Percentiles rank a stretch among this genome's conserved stretches.
These are phyloP conservation scores for Pilobolus umbonatus DNA, from an alignment of 192 early-diverging fungal genomes.

Conservation along the genomic window DNA sequence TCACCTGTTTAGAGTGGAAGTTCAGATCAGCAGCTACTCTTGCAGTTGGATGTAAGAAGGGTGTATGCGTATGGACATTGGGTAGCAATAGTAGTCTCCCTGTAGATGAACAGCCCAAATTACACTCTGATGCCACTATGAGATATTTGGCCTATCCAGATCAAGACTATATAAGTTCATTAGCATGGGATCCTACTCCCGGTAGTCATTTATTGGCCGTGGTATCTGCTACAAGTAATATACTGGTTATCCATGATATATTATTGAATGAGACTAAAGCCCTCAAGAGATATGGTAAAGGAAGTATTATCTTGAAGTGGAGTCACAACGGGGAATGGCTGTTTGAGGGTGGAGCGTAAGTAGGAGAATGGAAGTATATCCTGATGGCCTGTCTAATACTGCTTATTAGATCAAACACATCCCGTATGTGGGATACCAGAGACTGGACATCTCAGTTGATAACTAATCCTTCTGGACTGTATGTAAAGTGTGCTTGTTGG, in stretches of 20 bases:
- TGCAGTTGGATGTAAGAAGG: constrained; percentile 45
- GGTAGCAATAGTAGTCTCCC: neutral
- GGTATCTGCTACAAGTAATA: constrained; percentile 27
- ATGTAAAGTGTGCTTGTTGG: constrained; percentile 50
- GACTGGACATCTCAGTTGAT: constrained; percentile 35
- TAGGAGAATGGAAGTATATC: neutral
- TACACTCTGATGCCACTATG: constrained; percentile 35
- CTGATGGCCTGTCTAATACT: neutral
- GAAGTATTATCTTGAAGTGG: constrained; percentile 40
- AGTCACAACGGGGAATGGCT: constrained; percentile 48
- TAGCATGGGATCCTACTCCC: constrained; percentile 48
- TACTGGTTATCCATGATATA: constrained; percentile 45
- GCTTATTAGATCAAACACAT: constrained; percentile 19
- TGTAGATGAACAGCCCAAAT: neutral
- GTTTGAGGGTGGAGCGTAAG: constrained; percentile 39
- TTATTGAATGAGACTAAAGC: constrained; percentile 28
- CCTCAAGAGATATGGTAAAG: constrained; percentile 30
- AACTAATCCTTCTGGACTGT: constrained; percentile 28
- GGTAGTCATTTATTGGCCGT: constrained; percentile 43
- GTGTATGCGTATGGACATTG: constrained; percentile 49
- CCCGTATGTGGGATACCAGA: constrained; percentile 50
- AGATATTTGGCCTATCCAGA: constrained; percentile 33
- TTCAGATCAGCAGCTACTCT: constrained; percentile 27
- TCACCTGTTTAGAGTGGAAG: constrained; percentile 53
- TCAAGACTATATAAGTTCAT: constrained; percentile 32